Percentiles rank a stretch among this genome's conserved stretches.
Conservation (phyloP, 352 stramenopile genomes). For the Nothophytophthora sp. region DNA sequence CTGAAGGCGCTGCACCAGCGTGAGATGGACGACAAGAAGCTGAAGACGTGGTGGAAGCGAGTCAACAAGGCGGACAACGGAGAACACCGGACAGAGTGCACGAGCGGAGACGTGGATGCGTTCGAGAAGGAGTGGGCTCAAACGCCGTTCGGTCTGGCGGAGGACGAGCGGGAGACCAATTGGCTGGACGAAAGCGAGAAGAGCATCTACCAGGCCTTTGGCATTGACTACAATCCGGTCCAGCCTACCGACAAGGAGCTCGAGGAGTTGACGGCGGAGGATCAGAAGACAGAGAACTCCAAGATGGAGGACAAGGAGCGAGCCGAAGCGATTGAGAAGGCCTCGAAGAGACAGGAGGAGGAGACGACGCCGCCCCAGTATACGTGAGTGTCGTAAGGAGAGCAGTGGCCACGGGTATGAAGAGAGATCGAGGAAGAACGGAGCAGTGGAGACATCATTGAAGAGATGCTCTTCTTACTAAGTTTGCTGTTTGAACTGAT, state of each 20-base stretch:
- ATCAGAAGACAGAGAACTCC: slow-evolving; percentile 14
- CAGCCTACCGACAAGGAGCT: slow-evolving; percentile 20
- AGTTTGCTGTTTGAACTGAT: background rate
- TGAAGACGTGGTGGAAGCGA: slow-evolving; percentile 25
- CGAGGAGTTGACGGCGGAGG: slow-evolving; percentile 4
- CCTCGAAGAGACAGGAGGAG: slow-evolving; percentile 64
- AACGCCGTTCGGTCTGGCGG: slow-evolving; percentile 39
- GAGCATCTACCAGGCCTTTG: slow-evolving; percentile 27
- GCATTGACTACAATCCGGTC: slow-evolving; percentile 38
- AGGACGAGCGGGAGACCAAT: slow-evolving; percentile 26
- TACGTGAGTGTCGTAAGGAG: slow-evolving; percentile 9
- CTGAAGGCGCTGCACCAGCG: slow-evolving; percentile 39
- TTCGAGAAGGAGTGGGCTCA: slow-evolving; percentile 52
- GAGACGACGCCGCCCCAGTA: slow-evolving; percentile 63
- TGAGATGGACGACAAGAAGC: slow-evolving; percentile 24
- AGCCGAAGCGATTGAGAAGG: slow-evolving; percentile 56
- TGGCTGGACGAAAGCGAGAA: slow-evolving; percentile 28
- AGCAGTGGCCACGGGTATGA: background rate
- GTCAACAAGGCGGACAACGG: slow-evolving; percentile 35
- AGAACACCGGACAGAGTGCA: slow-evolving; percentile 39
- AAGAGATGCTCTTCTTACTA: background rate
- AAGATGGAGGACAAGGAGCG: slow-evolving; percentile 43
- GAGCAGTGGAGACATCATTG: background rate
- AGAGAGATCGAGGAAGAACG: slow-evolving; percentile 10
- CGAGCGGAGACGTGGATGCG: slow-evolving; percentile 31